A percentile compares a stretch with the other conserved stretches of the same genome.
Conservation (phyloP, 1,284 basidiomycete genomes). For the Moesziomyces sp. region DNA sequence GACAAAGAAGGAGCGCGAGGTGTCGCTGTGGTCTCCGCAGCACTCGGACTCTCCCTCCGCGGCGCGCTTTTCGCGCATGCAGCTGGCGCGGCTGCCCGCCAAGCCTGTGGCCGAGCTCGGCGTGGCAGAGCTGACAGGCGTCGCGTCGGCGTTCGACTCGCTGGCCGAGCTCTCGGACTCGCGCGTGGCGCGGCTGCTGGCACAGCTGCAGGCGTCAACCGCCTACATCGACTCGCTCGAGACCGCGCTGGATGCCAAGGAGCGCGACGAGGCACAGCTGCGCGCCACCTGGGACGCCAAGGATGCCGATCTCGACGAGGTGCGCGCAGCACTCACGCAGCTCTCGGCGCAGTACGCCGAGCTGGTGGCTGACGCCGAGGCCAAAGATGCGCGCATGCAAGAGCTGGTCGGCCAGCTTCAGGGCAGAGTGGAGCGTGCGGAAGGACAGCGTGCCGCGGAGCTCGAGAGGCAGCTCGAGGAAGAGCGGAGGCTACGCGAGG, state of each 20-base stretch:
- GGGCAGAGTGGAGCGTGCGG: not conserved
- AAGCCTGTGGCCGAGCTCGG: not conserved
- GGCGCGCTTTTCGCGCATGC: conserved; percentile 22
- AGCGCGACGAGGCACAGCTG: conserved; percentile 1
- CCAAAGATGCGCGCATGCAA: conserved; percentile 13
- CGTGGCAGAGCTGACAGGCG: conserved; percentile 4
- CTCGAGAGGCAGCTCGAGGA: conserved; percentile 22
- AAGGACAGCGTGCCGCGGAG: not conserved
- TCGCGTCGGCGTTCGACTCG: conserved; percentile 21
- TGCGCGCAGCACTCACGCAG: conserved; percentile 8
- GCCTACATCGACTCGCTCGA: conserved; percentile 20
- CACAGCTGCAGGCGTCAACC: conserved; percentile 23
- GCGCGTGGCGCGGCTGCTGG: conserved; percentile 15
- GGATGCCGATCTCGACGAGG: conserved; percentile 9
- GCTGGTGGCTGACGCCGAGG: conserved; percentile 18
- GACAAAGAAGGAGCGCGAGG: not conserved
- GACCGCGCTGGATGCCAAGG: conserved; percentile 8
- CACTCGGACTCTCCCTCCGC: conserved; percentile 28
- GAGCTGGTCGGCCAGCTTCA: conserved; percentile 16
- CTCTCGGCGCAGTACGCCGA: conserved; percentile 20
- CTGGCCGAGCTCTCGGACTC: conserved; percentile 11
- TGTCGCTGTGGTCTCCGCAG: not conserved
- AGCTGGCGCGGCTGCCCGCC: conserved; percentile 8
- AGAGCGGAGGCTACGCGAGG: conserved; percentile 23
- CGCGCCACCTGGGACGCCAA: not conserved